A percentile compares a stretch with the other conserved stretches of the same genome.
Evolutionary conservation across 2,329 filamentous ascomycete species (phyloP).

Genomic region (Monosporascus ibericus): DNA sequence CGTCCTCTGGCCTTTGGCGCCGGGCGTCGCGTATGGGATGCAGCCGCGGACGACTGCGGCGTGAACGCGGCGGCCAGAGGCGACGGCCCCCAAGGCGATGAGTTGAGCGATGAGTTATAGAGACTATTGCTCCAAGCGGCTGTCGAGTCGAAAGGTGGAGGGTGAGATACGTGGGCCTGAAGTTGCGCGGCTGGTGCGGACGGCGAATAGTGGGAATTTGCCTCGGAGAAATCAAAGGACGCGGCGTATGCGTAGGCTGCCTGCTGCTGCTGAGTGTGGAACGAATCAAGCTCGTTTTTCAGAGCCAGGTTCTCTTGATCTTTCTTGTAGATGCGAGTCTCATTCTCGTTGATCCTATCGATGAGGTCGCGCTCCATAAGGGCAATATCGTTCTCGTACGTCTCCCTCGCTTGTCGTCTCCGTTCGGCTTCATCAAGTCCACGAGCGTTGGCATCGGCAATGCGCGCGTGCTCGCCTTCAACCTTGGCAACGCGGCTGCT

Average conservation of each 20-base stretch:
- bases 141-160: conserved; percentile 20
- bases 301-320: conserved; percentile 33
- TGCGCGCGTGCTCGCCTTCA: conserved; percentile 64
- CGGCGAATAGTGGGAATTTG: conserved; percentile 14
- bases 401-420: conserved; percentile 43
- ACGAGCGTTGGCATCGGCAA: conserved; percentile 61
- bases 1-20: conserved; percentile 44
- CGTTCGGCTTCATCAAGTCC: conserved; percentile 59
- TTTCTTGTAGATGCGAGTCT: conserved; percentile 30
- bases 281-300: conserved; percentile 33
- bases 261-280: conserved; percentile 29
- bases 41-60: conserved; percentile 20
- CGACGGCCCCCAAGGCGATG: conserved; percentile 25
- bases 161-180: conserved; percentile 9
- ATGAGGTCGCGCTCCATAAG: conserved; percentile 38
- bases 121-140: conserved; percentile 26
- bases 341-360: conserved; percentile 32
- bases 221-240: conserved; percentile 24
- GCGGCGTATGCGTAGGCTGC: conserved; percentile 26
- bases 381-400: conserved; percentile 40
- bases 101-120: conserved; percentile 24
- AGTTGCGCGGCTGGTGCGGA: conserved; percentile 12
- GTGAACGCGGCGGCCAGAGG: conserved; percentile 34
- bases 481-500: conserved; percentile 65
- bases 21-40: conserved; percentile 24